phyloP scores from a whole-genome alignment of 768 basidiomycete species.

The Lepiota brunneoincarnata region DNA sequence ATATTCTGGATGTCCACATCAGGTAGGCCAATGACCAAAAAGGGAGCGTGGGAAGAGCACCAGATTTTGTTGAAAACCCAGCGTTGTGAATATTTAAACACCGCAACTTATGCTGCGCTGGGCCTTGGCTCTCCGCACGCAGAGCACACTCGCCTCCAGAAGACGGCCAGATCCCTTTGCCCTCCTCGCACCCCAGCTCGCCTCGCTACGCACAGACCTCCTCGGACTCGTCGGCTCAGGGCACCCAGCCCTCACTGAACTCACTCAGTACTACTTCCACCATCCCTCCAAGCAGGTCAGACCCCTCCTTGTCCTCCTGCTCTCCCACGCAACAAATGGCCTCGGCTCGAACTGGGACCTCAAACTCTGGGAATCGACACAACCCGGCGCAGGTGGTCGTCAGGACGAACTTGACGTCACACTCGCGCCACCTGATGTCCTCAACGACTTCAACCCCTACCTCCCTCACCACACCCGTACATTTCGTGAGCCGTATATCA shows the following conservation, averaged over 20 bases:
- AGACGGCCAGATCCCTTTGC: constrained; percentile 59
- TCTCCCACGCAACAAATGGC: constrained; percentile 89
- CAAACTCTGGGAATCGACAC: constrained; percentile 54
- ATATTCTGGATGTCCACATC: no score
- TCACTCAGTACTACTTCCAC: constrained; percentile 90
- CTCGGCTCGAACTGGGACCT: constrained; percentile 61
- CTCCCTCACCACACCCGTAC: constrained; percentile 61
- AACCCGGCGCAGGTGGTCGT: constrained; percentile 46
- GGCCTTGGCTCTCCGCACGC: neutral
- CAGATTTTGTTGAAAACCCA: neutral
- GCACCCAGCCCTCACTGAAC: constrained; percentile 77
- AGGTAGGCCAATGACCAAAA: constrained; percentile 4
- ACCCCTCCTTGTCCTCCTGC: constrained; percentile 82
- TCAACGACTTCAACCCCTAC: constrained; percentile 88
- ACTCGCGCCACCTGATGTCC: constrained; percentile 67
- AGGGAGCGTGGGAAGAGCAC: neutral
- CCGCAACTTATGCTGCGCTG: constrained; percentile 5
- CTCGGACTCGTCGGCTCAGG: constrained; percentile 77
- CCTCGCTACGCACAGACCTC: constrained; percentile 63
- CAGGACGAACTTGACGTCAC: constrained; percentile 66
- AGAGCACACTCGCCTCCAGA: neutral
- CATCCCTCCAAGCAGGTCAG: constrained; percentile 90
- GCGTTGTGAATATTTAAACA: neutral
- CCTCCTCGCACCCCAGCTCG: constrained; percentile 66
- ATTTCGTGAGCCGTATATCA: constrained; percentile 45